Conservation (phyloP, 768 basidiomycete species). For the Asterophora lycoperdoides region DNA sequence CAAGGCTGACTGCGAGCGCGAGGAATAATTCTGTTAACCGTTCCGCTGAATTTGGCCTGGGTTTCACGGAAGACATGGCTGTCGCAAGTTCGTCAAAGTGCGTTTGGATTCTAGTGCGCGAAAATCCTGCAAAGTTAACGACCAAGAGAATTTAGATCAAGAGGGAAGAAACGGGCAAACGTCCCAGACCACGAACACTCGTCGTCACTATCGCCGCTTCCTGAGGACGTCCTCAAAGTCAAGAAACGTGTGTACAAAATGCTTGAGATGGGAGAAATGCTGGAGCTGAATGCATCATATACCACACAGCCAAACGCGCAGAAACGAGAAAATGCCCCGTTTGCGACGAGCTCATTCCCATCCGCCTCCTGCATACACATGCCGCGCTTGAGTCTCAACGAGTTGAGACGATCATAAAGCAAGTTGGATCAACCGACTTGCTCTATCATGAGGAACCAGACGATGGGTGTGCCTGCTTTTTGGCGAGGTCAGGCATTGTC, state of each 20-base stretch:
- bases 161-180: slow-evolving; percentile 49
- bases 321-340: slow-evolving; percentile 75
- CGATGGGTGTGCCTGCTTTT: slow-evolving; percentile 41
- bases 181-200: slow-evolving; percentile 27
- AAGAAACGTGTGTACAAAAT: slow-evolving; percentile 45
- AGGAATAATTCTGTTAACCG: slow-evolving; percentile 9
- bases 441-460: slow-evolving; percentile 45
- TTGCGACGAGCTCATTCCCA: slow-evolving; percentile 67
- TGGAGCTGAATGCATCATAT: slow-evolving; percentile 6
- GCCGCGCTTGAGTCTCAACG: slow-evolving; percentile 63
- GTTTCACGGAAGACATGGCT: slow-evolving; percentile 14
- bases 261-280: neutral
- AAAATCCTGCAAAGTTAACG: slow-evolving; percentile 11
- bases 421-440: slow-evolving; percentile 58
- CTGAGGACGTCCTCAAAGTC: slow-evolving; percentile 30
- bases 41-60: slow-evolving; percentile 5
- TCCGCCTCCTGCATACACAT: slow-evolving; percentile 66
- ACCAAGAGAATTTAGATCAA: slow-evolving; percentile 23
- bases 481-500: neutral
- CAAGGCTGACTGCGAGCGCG: neutral
- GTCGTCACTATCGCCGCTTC: slow-evolving; percentile 32
- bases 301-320: slow-evolving; percentile 55
- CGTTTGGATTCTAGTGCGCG: slow-evolving; percentile 9
- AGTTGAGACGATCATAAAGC: slow-evolving; percentile 60
- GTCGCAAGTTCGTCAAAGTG: slow-evolving; percentile 28